Percentiles rank a stretch among this genome's conserved stretches.
Evolutionary conservation across 805 yeast genomes (phyloP).

Genomic region (Wickerhamiella bombiphila): DNA sequence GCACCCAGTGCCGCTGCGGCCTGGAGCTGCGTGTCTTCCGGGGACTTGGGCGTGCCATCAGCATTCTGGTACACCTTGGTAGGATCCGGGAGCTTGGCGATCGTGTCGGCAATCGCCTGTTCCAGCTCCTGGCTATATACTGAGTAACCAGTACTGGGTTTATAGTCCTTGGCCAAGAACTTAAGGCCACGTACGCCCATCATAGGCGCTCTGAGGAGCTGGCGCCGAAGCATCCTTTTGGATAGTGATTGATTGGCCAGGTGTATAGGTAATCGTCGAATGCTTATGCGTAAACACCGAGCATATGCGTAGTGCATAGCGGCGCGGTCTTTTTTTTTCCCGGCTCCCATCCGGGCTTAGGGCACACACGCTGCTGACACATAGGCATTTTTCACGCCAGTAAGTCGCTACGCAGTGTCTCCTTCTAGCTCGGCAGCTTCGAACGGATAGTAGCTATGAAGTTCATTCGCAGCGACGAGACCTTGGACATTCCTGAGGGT

Average conservation of each 20-base stretch:
- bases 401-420: no score
- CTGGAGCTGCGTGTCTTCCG: conserved; percentile 54
- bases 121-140: conserved; percentile 30
- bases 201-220: no score
- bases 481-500: conserved; percentile 78
- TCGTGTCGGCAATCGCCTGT: conserved; percentile 44
- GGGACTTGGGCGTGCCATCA: conserved; percentile 61
- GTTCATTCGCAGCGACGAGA: conserved; percentile 78
- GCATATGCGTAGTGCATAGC: no score
- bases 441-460: no score
- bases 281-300: not conserved
- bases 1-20: conserved; percentile 56
- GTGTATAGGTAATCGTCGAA: no score
- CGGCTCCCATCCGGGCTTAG: no score
- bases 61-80: conserved; percentile 55
- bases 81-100: conserved; percentile 49
- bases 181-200: conserved; percentile 14
- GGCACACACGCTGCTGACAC: no score
- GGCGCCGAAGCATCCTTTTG: no score
- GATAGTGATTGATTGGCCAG: no score
- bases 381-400: no score
- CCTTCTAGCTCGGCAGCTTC: no score
- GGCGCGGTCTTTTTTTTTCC: no score
- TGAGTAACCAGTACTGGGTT: conserved; percentile 17
- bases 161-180: conserved; percentile 22